These are phyloP conservation scores for Ceratobasidium sp. DNA, from an alignment of 1,284 basidiomycete genomes.

Conservation along the genomic window DNA sequence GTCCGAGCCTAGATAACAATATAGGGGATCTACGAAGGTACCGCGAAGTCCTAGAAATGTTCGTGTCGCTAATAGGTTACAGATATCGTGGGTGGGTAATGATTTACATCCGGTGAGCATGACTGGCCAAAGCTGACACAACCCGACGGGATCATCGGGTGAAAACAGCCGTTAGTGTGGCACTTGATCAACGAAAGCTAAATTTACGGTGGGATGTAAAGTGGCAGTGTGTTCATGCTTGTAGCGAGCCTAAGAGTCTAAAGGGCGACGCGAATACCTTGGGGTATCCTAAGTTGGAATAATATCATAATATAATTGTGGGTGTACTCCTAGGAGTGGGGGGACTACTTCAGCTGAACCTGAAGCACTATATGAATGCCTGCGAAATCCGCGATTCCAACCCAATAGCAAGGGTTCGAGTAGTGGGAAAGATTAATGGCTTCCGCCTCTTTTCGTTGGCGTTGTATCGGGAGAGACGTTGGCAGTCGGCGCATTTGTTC, in stretches of 20 bases:
- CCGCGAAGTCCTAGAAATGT: constrained; percentile 11
- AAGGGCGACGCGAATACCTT: no score
- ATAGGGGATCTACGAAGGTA: neutral
- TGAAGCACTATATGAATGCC: neutral
- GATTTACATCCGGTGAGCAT: neutral
- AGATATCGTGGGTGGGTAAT: no score
- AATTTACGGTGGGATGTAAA: no score
- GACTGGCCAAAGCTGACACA: no score
- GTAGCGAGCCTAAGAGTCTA: no score
- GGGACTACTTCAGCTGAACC: neutral
- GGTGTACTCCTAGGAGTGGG: neutral
- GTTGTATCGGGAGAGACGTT: constrained; percentile 7
- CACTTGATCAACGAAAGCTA: no score
- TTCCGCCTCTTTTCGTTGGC: neutral
- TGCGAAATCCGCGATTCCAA: neutral
- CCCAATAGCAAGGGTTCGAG: neutral
- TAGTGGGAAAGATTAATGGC: neutral
- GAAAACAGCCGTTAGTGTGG: no score
- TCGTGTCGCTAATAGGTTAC: neutral
- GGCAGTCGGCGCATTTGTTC: constrained; percentile 5
- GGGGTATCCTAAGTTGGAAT: neutral
- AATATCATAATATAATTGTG: constrained; percentile 4
- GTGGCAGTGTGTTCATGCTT: no score
- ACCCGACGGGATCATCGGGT: no score
- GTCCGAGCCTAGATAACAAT: constrained; percentile 13